Base-by-base conservation (phyloP, 331 rosid genomes). In the Phaseolus coccineus region DNA sequence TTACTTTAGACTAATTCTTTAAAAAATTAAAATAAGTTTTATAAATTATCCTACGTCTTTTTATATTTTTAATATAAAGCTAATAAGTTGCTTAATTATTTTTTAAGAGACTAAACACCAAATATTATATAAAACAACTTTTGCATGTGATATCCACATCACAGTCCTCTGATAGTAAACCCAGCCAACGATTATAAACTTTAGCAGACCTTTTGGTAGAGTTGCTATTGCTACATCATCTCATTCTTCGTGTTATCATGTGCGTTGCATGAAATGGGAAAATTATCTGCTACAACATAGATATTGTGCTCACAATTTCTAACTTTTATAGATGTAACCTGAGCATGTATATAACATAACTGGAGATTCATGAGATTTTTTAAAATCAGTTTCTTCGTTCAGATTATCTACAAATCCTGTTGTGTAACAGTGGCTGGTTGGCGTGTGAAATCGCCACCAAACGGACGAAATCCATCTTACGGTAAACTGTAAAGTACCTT, bases 391-490 rank as follows among this genome's bases (percentile, higher is more conserved):
- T 15, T 28, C 27, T 42, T 15, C 2, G 42, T 15, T 61, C 19
- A 6, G 15, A 59, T 75, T 75, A 33, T 46, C 37, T 9, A 22
- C 11, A 31, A 47, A n/a, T 30, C 15, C 27, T 57, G 14, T 40
- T 30, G 35, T 35, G 35, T 31, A 40, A 7, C 25, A 22, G 11
- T 73, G 53, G 24, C 15, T 15, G 30, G 42, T 42, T 40, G 44
- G 59, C 31, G 8, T 4, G n/a, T 14, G 44, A 58, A 44, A 58
- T 74, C 6, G 24, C 40, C 78, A 55, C 52, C 33, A 42, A 61
- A 61, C 8, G n/a, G 22, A n/a, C 46, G 22, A n/a, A 74, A 44
- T 28, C 47, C 79, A 16, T 59, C 46, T 75, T 75, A 3, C 7
- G 62, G 14, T 31, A 46, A n/a, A 75, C 2, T 66, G 19, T 22